Evolutionary conservation across 1,139 yeast species (phyloP).

Genomic region (Entelexis sorbosivorans): DNA sequence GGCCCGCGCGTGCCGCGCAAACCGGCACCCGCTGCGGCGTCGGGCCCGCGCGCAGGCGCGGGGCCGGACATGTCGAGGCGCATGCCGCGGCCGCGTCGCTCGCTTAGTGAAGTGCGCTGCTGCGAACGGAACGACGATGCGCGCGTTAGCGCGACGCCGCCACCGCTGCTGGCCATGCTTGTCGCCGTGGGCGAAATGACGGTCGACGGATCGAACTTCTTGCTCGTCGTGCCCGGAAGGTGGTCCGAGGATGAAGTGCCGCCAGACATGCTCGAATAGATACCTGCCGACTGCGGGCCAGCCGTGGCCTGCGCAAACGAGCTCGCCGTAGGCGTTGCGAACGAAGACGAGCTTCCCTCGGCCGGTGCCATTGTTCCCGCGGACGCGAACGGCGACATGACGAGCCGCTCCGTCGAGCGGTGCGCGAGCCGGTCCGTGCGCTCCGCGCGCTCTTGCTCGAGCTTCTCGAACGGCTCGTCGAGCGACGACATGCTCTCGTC

Average conservation of each 20-base stretch:
- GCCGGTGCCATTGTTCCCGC: neutral
- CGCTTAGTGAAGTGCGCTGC: constrained; percentile 27
- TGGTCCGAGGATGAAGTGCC: neutral
- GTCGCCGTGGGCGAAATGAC: constrained; percentile 19
- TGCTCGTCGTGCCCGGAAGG: neutral
- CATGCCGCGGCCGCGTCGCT: constrained; percentile 31
- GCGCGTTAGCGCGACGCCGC: constrained; percentile 16
- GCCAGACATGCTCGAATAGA: neutral
- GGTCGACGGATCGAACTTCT: constrained; percentile 14
- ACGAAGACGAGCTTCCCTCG: neutral
- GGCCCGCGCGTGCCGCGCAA: no score
- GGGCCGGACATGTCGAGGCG: constrained; percentile 20
- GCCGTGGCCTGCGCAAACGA: neutral
- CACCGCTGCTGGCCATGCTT: constrained; percentile 15
- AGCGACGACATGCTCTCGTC: constrained; percentile 7
- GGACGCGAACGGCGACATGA: neutral
- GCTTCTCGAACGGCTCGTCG: constrained; percentile 5
- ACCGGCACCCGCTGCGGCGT: no score
- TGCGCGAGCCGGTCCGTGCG: neutral
- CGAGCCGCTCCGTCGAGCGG: neutral
- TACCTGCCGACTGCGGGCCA: neutral
- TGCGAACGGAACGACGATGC: constrained; percentile 19
- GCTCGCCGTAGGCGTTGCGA: neutral
- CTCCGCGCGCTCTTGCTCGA: neutral
- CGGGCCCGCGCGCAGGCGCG: neutral